A percentile compares a stretch with the other conserved stretches of the same genome.
Evolutionary conservation across 176 grass and related monocot genomes (phyloP).

Genomic region (Paspalum notatum): DNA sequence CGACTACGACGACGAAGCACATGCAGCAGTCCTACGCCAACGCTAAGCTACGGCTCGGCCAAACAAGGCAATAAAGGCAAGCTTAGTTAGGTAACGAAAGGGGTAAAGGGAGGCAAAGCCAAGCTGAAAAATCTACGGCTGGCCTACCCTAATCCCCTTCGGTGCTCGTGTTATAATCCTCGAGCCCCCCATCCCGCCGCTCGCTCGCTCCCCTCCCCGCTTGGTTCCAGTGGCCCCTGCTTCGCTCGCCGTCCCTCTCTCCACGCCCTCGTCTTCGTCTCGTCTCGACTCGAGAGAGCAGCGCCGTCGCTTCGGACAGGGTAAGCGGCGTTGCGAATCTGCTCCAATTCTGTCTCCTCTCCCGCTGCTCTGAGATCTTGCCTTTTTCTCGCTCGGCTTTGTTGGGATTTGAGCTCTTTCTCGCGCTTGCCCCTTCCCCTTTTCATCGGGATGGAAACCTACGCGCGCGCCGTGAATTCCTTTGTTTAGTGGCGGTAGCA

Average conservation of each 20-base stretch:
- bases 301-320: conserved; percentile 1
- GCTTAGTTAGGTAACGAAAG: conserved; percentile 41
- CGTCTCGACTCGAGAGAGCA: not conserved
- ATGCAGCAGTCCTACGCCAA: not conserved
- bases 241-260: not conserved
- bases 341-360: not conserved
- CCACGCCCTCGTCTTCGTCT: too few relatives aligned
- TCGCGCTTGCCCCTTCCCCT: not conserved
- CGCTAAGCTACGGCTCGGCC: not conserved
- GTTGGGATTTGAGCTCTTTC: conserved; percentile 43
- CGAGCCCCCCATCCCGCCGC: conserved; percentile 41
- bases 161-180: conserved; percentile 48
- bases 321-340: conserved; percentile 27
- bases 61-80: conserved; percentile 44
- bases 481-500: not conserved
- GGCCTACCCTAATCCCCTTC: conserved; percentile 27
- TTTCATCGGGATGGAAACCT: conserved; percentile 45
- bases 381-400: conserved; percentile 22
- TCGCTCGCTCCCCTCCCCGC: conserved; percentile 9
- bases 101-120: conserved; percentile 12
- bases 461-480: not conserved
- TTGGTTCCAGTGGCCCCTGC: conserved; percentile 39
- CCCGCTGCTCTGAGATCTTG: conserved; percentile 17
- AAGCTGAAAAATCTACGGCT: conserved; percentile 27
- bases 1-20: not conserved